Evolutionary conservation across 768 basidiomycete genomes (phyloP), one percentile per base, ranked within the genome.

Genomic region (Cystobasidium tubakii): DNA sequence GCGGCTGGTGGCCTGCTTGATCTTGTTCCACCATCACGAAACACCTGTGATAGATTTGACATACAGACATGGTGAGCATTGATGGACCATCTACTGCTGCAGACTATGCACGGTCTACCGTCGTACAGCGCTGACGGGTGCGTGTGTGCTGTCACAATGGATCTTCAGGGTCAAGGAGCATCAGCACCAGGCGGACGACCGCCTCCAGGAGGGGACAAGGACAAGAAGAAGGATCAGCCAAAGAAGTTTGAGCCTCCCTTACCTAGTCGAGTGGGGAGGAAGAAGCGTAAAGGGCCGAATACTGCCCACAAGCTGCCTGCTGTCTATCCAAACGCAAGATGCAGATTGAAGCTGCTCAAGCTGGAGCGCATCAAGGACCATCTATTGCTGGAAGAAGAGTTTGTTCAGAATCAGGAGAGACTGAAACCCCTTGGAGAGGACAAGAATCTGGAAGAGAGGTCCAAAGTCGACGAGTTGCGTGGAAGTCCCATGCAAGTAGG

Each of bases 331-430:
- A 95, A 91, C 31, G 96, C 93, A 23, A 88, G 96, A 70, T 99
- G 95, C 84, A 89, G 91, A 74, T 86, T 99, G 65, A 92, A 92
- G 79, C 86, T 98, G 70, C 87, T 98, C 74, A 98, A 98, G 86
- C 86, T 89, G 85, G 95, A 99, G 81, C 89, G 96, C 75, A 96
- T 97, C 83, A 96, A 99, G 83, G 96, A 99, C 81, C 97, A 97
- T 81, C 83, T 99, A 66, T 84, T 97, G 42, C 85, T 99, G 76
- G 96, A 75, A 81, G 91, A 95, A 80, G 92, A 95, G 82, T 95
- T 93, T 78, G 88, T 95, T 73, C 86, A 87, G 82, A 95, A 94
- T 79, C 92, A 95, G 81, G 92, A 94, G 80, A 87, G 89, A 9
- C 84, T 93, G 76, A 91, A 91, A 81, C 92, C 92, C 0, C 54